Evolutionary conservation across 805 yeast species (phyloP), one percentile per base, ranked within the genome.

Genomic region (Dipodascus albidus): DNA sequence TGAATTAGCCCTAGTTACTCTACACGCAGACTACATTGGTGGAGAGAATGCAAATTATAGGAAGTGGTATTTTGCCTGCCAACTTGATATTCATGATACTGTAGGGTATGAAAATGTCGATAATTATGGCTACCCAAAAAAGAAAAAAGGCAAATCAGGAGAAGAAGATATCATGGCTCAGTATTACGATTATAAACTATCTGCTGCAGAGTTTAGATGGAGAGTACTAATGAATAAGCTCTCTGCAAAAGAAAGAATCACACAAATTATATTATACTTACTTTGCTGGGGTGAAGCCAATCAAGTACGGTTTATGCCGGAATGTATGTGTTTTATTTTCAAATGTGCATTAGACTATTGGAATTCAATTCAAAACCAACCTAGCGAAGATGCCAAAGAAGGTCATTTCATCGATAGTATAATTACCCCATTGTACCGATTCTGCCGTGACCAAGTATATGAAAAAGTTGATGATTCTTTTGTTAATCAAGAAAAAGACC

Each of bases 281-380:
- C 65, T 86, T 53, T 78, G 87, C 57, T 88, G 96, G 96, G 95
- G 96, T 0, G 96, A 88, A 64, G 88, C 96, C 0, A 87, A 85
- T 62, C 89, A 87, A 60, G 64, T 88, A 1, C 74, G 96, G 57
- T 88, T 85, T 61, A 82, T 88, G 81, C 96, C 96, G 0, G 96
- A 88, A 63, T 87, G 95, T 60, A 64, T 88, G 21, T 87, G 95
- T 57, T 88, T 89, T 59, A 78, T 88, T 23, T 87, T 82, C 71
- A 86, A 87, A 62, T 83, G 95, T 60, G 87, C 95, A 50, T 76
- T 78, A 50, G 90, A 85, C 61, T 76, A 76, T 59, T 83, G 77
- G 59, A 74, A 77, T 58, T 74, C 82, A 0, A 64, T 77, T 15
- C 74, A 73, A 54, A 52, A 35, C 35, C 50, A 19, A 60, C 73